These are phyloP conservation scores for Fagus crenata DNA, from an alignment of 306 rosid genomes.

Conservation along the genomic window DNA sequence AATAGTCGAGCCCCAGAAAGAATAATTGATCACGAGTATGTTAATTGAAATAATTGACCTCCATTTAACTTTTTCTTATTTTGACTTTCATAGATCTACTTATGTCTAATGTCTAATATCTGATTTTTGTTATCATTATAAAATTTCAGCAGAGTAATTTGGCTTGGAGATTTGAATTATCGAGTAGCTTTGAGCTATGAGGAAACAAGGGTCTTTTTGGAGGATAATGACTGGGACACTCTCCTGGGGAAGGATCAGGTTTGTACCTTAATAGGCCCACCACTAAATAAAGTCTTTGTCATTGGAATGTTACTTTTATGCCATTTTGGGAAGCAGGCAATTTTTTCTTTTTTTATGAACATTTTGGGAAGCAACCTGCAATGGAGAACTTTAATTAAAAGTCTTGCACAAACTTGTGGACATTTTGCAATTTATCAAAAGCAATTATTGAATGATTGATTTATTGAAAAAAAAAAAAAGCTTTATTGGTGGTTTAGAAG, in stretches of 20 bases:
- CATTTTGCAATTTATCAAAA: no score
- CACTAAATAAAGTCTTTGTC: background rate
- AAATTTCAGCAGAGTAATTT: conserved; percentile 66
- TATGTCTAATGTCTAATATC: background rate
- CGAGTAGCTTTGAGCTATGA: conserved; percentile 82
- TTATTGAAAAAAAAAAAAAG: no score
- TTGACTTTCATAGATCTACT: background rate
- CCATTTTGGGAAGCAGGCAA: background rate
- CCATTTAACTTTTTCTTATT: background rate
- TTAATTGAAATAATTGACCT: background rate
- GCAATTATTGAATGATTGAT: no score
- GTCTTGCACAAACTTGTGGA: no score
- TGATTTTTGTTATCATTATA: background rate
- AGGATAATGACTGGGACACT: conserved; percentile 81
- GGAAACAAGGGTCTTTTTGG: conserved; percentile 65
- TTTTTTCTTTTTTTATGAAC: background rate
- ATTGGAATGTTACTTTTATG: background rate
- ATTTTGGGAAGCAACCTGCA: background rate
- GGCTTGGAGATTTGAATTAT: conserved; percentile 97
- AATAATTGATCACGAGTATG: conserved; percentile 85
- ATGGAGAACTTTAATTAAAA: background rate
- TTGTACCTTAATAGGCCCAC: conserved; percentile 4
- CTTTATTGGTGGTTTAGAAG: no score
- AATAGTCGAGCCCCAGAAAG: conserved; percentile 59
- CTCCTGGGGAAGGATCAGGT: conserved; percentile 85